Evolutionary conservation across 257 asterid species (phyloP).

Genomic region (Sherardia arvensis): DNA sequence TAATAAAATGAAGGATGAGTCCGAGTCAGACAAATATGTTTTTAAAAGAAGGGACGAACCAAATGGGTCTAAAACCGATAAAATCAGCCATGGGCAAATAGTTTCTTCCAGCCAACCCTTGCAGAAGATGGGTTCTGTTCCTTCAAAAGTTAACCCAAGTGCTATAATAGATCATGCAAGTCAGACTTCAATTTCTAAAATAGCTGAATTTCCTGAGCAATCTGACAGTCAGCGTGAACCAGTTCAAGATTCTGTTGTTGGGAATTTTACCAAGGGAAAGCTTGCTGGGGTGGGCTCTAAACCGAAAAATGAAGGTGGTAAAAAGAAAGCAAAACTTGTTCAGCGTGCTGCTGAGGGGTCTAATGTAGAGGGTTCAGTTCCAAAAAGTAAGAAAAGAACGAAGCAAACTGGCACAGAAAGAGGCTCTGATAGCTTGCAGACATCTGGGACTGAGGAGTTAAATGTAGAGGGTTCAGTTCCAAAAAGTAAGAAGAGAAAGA

Average conservation of each 20-base stretch:
- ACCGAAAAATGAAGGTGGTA: slow-evolving; percentile 26
- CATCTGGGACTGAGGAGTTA: slow-evolving; percentile 16
- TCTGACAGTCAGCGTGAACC: slow-evolving; percentile 17
- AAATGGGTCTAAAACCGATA: slow-evolving; percentile 30
- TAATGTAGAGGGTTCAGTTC: slow-evolving; percentile 28
- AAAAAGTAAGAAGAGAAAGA: slow-evolving; percentile 7
- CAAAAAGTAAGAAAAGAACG: slow-evolving; percentile 54
- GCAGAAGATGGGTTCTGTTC: slow-evolving; percentile 30
- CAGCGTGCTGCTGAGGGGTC: slow-evolving; percentile 44
- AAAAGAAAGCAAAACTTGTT: slow-evolving; percentile 40
- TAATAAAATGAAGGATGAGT: slow-evolving; percentile 20
- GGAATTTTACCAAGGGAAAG: slow-evolving; percentile 12
- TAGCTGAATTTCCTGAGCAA: slow-evolving; percentile 27
- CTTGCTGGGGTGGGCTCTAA: slow-evolving; percentile 24
- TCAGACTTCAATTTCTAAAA: slow-evolving; percentile 25
- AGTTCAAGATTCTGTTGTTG: slow-evolving; percentile 16
- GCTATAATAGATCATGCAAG: slow-evolving; percentile 17
- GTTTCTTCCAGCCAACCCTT: slow-evolving; percentile 20
- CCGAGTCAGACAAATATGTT: slow-evolving; percentile 27
- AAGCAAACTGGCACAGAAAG: slow-evolving; percentile 20
- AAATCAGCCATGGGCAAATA: slow-evolving; percentile 29
- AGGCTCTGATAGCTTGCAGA: slow-evolving; percentile 19
- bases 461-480: not conserved
- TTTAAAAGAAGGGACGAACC: slow-evolving; percentile 64
- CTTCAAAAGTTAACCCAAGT: slow-evolving; percentile 19